Percentiles rank a stretch among this genome's conserved stretches.
Evolutionary conservation across 768 basidiomycete genomes (phyloP).

Genomic region (Tylopilus subfusipes): DNA sequence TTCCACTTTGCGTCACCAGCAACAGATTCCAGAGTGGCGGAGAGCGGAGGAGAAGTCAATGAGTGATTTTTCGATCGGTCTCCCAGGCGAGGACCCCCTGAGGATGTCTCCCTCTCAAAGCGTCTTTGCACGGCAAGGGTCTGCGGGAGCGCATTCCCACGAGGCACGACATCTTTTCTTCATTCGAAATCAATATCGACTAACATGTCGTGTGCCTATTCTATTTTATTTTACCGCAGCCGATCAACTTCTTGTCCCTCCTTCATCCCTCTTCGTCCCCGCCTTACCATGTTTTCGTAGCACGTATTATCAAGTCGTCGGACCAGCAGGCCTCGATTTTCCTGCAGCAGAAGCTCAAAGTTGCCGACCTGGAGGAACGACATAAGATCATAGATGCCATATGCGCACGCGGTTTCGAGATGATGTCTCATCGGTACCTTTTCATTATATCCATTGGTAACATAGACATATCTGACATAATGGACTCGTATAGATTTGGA

Average conservation of each 20-base stretch:
- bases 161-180: constrained; percentile 45
- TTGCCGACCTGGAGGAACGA: constrained; percentile 73
- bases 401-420: constrained; percentile 78
- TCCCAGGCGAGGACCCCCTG: constrained; percentile 28
- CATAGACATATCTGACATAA: constrained; percentile 1
- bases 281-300: constrained; percentile 77
- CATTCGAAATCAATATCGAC: constrained; percentile 7
- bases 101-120: constrained; percentile 29
- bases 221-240: constrained; percentile 40
- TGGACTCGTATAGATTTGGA: constrained; percentile 57
- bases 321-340: constrained; percentile 92
- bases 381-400: constrained; percentile 86
- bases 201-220: constrained; percentile 13
- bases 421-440: constrained; percentile 82
- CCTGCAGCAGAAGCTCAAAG: constrained; percentile 86
- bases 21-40: constrained; percentile 42
- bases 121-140: constrained; percentile 26
- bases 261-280: constrained; percentile 83
- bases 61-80: constrained; percentile 22
- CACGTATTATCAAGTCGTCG: constrained; percentile 83
- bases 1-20: constrained; percentile 26
- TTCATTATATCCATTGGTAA: not conserved
- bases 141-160: constrained; percentile 33
- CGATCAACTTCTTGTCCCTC: constrained; percentile 84
- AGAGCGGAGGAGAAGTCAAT: constrained; percentile 32